Percentiles rank a stretch among this genome's conserved stretches.
Conservation (phyloP, 2,329 filamentous ascomycete genomes). For the Colletotrichum lentis region DNA sequence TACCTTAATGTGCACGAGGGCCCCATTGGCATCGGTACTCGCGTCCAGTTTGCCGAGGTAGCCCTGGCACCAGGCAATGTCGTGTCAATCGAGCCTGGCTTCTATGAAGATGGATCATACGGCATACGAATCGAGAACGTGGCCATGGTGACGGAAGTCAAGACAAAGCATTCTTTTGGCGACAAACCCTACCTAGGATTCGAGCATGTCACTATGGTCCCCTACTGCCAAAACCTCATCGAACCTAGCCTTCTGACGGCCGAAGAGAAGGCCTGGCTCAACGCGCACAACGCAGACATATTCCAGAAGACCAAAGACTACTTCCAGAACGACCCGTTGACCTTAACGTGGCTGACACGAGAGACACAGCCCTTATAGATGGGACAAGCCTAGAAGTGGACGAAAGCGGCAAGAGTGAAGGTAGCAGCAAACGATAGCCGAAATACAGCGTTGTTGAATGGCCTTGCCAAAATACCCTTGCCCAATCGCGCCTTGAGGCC, state of each 20-base stretch:
- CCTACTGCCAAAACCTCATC: constrained; percentile 89
- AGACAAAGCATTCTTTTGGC: constrained; percentile 87
- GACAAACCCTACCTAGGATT: constrained; percentile 95
- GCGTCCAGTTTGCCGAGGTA: constrained; percentile 91
- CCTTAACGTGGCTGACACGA: constrained; percentile 81
- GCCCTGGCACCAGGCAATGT: constrained; percentile 91
- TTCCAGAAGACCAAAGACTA: constrained; percentile 80
- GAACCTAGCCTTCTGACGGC: constrained; percentile 75
- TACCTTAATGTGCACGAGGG: constrained; percentile 98
- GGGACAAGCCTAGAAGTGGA: constrained; percentile 52
- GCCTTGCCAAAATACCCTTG: constrained; percentile 35
- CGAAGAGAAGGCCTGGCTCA: constrained; percentile 84
- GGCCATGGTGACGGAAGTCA: constrained; percentile 86
- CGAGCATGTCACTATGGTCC: constrained; percentile 96
- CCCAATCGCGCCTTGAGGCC: constrained; percentile 45
- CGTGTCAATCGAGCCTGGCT: constrained; percentile 94
- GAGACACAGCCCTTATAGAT: constrained; percentile 74
- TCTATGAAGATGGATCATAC: constrained; percentile 94
- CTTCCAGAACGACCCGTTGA: constrained; percentile 76
- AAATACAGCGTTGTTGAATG: constrained; percentile 34
- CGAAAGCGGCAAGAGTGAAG: constrained; percentile 70
- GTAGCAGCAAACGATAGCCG: constrained; percentile 70
- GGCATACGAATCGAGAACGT: constrained; percentile 98
- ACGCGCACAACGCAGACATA: constrained; percentile 83
- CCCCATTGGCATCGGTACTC: constrained; percentile 92